Base-by-base conservation (phyloP, 108 stramenopile genomes). In the Tribonema minus region DNA sequence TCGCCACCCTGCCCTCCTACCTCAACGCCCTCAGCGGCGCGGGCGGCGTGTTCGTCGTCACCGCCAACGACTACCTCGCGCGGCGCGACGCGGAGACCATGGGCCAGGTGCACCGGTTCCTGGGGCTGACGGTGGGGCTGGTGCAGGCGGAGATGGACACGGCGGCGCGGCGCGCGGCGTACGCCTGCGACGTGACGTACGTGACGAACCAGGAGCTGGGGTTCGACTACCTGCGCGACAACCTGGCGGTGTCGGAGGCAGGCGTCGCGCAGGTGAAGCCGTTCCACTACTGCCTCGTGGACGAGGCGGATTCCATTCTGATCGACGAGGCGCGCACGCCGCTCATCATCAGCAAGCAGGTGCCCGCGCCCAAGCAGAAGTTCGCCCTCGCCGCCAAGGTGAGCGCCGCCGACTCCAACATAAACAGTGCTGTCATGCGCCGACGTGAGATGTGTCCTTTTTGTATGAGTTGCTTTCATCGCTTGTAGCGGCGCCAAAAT, bases 21-120 rank as follows among this genome's bases (percentile, higher is more conserved):
- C 72, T 92, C 37, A 92, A 95, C 78, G 91, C 93, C 0, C 76
- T 95, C 61, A 91, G 90, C 23, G 81, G 90, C 41, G 33, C 40
- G 25, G 72, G 72, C 40, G 71, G 91, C 5, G 89, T 89, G 5
- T 90, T 91, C 39, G 88, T 97, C 0, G 86, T 97, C 34, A 97
- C 96, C 31, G 94, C 94, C 40, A 97, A 97, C 83, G 96, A 97
- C 84, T 97, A 97, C 68, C 86, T 97, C 61, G 94, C 96, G 2
- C 84, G 92, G 25, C 80, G 96, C 54, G 96, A 97, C 83, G 92
- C 92, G 85, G 93, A 95, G 67, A 93, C 89, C 60, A 94, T 95
- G 93, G 92, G 92, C 37, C 60, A 73, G 72, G 88, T 97, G 1
- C 92, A 94, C 85, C 83, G 91, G 15, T 94, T 93, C 70, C 78